These are phyloP conservation scores for Mariannaea sp. DNA, from an alignment of 2,329 filamentous ascomycete genomes.

Conservation along the genomic window DNA sequence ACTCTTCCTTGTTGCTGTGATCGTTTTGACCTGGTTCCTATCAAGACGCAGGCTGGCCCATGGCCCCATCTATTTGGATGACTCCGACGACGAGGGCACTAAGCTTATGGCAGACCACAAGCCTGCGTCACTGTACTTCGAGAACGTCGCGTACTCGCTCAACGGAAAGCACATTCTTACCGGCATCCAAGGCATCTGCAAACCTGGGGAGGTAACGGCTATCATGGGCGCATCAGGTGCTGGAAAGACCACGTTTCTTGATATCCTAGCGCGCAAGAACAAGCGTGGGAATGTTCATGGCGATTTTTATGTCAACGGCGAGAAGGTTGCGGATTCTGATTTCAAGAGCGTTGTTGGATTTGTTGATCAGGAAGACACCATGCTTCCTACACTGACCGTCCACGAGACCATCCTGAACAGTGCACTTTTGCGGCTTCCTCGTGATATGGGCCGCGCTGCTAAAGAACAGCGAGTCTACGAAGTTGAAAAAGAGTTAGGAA, in stretches of 20 bases:
- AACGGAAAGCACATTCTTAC: slow-evolving; percentile 87
- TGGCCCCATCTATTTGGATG: slow-evolving; percentile 81
- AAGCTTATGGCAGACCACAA: slow-evolving; percentile 92
- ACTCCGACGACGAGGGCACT: slow-evolving; percentile 84
- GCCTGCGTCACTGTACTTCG: slow-evolving; percentile 84
- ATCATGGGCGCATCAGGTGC: slow-evolving; percentile 99
- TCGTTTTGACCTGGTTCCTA: slow-evolving; percentile 85
- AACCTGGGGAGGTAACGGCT: slow-evolving; percentile 91
- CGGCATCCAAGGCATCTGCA: slow-evolving; percentile 82
- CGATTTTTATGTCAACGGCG: slow-evolving; percentile 90
- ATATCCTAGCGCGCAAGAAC: slow-evolving; percentile 95
- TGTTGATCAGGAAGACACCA: slow-evolving; percentile 97
- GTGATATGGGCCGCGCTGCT: slow-evolving; percentile 83
- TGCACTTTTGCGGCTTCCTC: slow-evolving; percentile 86
- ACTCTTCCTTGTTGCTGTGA: slow-evolving; percentile 85
- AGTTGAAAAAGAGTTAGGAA: slow-evolving; percentile 94
- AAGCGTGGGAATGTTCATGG: slow-evolving; percentile 82
- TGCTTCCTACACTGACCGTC: slow-evolving; percentile 93
- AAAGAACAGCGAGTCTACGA: slow-evolving; percentile 92
- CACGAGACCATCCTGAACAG: slow-evolving; percentile 98
- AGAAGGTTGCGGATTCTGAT: slow-evolving; percentile 81
- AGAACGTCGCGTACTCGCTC: slow-evolving; percentile 83
- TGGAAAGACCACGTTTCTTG: slow-evolving; percentile 95
- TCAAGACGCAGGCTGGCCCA: slow-evolving; percentile 72
- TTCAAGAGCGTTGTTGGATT: slow-evolving; percentile 95